Evolutionary conservation across 2,329 filamentous ascomycete species (phyloP), one percentile per base, ranked within the genome.

Genomic region (Fusarium xyrophilum): DNA sequence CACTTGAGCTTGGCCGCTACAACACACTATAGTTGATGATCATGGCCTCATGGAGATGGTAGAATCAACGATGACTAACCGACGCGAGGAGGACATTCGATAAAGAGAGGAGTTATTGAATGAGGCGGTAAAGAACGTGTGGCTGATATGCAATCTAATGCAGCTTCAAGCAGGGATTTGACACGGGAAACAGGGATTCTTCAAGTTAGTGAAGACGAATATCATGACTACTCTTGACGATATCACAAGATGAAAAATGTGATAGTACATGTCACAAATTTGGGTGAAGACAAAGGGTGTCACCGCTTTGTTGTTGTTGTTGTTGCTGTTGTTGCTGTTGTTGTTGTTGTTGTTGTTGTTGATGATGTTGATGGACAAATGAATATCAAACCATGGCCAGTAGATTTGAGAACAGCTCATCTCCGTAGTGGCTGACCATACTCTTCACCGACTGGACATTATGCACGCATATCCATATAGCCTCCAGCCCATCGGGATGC

Each of bases 71-170:
- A 33, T 19, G 46, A 23, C 9, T 36, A 30, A 21, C 28, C 14
- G n/a, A 25, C 30, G 39, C 62, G 43, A 30, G 10, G 17, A 30
- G 36, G 7, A 12, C n/a, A 40, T 51, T 23, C 25, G 30, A 21
- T 25, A 12, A 32, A 33, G 14, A 35, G 39, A 39, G 44, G 25
- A 63, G 19, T 21, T 7, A 13, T 44, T 47, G 54, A 27, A 56
- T 43, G 56, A 66, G 63, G 63, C 63, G 57, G 63, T 53, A 56
- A 32, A 15, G 25, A 50, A 56, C n/a, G 48, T 30, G 27, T 65
- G 63, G 63, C 50, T 53, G 28, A 40, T 38, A 42, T 63, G 56
- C 23, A 57, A 39, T 53, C 56, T 23, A 36, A 44, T 43, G 32
- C 25, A 38, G 30, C 48, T 25, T 35, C 50, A 56, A 47, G 63